Evolutionary conservation across 2,329 filamentous ascomycete species (phyloP).

Genomic region (Rutstroemia sp.): DNA sequence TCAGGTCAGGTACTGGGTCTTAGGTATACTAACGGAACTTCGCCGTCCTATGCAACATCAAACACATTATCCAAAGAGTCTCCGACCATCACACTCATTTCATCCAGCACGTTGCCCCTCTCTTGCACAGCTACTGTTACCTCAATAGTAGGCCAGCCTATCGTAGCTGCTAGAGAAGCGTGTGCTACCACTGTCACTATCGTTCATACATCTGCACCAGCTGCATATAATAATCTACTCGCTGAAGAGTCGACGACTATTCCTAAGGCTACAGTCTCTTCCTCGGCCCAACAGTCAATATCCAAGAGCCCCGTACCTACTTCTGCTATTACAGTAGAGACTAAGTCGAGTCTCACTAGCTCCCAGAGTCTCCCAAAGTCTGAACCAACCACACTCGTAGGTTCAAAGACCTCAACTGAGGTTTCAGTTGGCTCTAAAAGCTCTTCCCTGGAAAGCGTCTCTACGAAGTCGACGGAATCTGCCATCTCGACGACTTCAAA

Average conservation of each 20-base stretch:
- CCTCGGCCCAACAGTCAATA: background rate
- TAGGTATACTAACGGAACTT: slow-evolving; percentile 5
- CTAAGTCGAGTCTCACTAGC: background rate
- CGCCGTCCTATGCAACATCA: slow-evolving; percentile 2
- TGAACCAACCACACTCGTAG: background rate
- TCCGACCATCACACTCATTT: slow-evolving; percentile 5
- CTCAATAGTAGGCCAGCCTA: slow-evolving; percentile 6
- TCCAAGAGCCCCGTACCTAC: background rate
- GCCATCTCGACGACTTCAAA: background rate
- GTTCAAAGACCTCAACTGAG: background rate
- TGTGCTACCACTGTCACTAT: slow-evolving; percentile 9
- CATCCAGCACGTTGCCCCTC: background rate
- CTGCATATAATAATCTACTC: background rate
- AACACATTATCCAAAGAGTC: slow-evolving; percentile 6
- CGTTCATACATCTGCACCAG: background rate
- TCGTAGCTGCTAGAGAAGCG: slow-evolving; percentile 3
- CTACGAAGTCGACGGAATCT: background rate
- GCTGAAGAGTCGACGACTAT: background rate
- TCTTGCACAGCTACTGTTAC: slow-evolving; percentile 12
- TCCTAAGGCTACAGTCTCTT: background rate
- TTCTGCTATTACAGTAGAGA: background rate
- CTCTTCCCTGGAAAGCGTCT: background rate
- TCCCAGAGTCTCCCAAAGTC: background rate
- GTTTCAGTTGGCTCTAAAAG: background rate
- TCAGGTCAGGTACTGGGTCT: background rate